Percentiles rank a stretch among this genome's conserved stretches.
Conservation (phyloP, 495 filamentous ascomycete genomes). For the Hypoxylon perforatum region DNA sequence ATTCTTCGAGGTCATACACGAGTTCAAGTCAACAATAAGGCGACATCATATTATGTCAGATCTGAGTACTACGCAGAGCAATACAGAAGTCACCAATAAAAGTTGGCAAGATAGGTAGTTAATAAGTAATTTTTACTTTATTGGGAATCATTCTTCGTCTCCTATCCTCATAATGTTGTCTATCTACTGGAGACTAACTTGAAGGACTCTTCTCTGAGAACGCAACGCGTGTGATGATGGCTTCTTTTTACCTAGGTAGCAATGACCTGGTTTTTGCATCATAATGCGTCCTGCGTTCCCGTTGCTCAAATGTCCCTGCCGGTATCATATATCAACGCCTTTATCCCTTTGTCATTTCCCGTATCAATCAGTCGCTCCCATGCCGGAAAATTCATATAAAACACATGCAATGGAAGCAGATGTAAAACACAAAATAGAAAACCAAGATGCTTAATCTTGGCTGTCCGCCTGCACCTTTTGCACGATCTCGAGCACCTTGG, state of each 20-base stretch:
- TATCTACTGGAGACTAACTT: not conserved
- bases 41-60: no score
- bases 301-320: conserved; percentile 27
- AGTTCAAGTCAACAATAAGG: no score
- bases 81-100: no score
- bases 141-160: conserved; percentile 11
- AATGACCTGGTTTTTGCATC: conserved; percentile 24
- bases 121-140: not conserved
- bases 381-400: conserved; percentile 44
- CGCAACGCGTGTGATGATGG: conserved; percentile 27
- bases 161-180: not conserved
- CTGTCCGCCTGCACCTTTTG: conserved; percentile 77
- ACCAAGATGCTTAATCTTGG: conserved; percentile 40
- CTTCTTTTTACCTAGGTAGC: conserved; percentile 2
- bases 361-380: conserved; percentile 38
- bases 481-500: conserved; percentile 75
- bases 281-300: conserved; percentile 27
- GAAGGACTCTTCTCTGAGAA: conserved; percentile 12
- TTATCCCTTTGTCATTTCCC: conserved; percentile 33
- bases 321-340: conserved; percentile 40
- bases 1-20: not conserved
- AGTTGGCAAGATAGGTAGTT: no score
- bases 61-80: no score
- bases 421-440: conserved; percentile 14
- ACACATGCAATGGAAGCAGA: conserved; percentile 17